A percentile compares a stretch with the other conserved stretches of the same genome.
Conservation (phyloP, 176 grass and related monocot genomes). For the Dendrocalamus sinicus region DNA sequence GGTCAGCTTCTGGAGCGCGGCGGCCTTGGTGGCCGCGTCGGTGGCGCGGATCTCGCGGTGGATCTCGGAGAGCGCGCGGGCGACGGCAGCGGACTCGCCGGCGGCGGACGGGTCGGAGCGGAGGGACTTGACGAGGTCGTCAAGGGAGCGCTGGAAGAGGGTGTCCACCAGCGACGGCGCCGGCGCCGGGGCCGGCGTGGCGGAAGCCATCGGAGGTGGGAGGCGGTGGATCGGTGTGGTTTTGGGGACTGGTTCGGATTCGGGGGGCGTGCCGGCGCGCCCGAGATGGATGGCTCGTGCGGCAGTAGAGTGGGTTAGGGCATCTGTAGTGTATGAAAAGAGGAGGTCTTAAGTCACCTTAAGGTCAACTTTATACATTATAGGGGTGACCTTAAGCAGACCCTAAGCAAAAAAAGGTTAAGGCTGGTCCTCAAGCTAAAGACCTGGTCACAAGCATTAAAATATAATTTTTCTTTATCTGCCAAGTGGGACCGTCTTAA, state of each 20-base stretch:
- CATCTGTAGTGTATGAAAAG: no score
- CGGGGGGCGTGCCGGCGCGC: not conserved
- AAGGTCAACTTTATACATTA: no score
- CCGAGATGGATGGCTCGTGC: not conserved
- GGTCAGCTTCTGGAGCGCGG: constrained; percentile 83
- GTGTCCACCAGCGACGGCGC: constrained; percentile 71
- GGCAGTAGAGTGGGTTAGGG: not conserved
- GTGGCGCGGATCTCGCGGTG: constrained; percentile 83
- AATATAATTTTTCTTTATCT: no score
- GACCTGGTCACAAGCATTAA: no score
- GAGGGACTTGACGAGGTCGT: constrained; percentile 81
- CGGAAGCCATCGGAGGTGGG: constrained; percentile 51
- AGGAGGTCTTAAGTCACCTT: no score
- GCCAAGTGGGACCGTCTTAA: no score
- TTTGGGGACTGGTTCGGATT: not conserved
- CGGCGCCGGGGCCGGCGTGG: constrained; percentile 21
- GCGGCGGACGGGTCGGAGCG: constrained; percentile 56
- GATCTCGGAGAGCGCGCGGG: constrained; percentile 80
- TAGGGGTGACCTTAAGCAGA: no score
- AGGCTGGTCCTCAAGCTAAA: no score
- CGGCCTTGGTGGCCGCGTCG: constrained; percentile 66
- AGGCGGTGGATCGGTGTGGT: constrained; percentile 20
- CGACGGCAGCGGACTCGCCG: constrained; percentile 55
- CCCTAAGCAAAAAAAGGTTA: no score
- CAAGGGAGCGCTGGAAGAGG: constrained; percentile 86